Conservation (phyloP, 2,329 filamentous ascomycete species). For the Paracorniculantispora psalliotae region DNA sequence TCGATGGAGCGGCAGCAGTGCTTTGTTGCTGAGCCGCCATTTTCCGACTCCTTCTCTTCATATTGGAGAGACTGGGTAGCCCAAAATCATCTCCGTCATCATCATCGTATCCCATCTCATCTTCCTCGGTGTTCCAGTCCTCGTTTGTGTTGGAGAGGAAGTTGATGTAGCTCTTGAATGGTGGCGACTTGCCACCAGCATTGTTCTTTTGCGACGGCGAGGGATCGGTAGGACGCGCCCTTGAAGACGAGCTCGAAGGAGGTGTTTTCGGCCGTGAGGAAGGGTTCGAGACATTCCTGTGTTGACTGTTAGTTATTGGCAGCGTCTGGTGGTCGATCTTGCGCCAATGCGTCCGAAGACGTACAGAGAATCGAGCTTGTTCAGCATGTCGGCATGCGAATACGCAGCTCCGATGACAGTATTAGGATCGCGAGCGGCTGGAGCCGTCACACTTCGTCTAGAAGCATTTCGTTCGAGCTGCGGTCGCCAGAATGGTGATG, state of each 20-base stretch:
- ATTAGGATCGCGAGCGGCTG: constrained; percentile 51
- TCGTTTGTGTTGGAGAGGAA: constrained; percentile 78
- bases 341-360: constrained; percentile 22
- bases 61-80: constrained; percentile 84
- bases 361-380: constrained; percentile 70
- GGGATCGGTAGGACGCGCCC: constrained; percentile 46
- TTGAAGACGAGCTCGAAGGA: constrained; percentile 53
- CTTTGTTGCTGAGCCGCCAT: constrained; percentile 41
- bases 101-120: constrained; percentile 77
- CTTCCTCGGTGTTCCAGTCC: constrained; percentile 74
- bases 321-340: not conserved
- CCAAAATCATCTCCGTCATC: constrained; percentile 95
- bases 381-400: constrained; percentile 91
- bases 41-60: constrained; percentile 66
- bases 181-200: constrained; percentile 54
- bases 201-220: constrained; percentile 51
- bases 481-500: constrained; percentile 83
- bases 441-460: constrained; percentile 42
- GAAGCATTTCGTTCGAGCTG: constrained; percentile 48
- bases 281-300: constrained; percentile 54
- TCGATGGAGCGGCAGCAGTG: constrained; percentile 29
- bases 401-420: constrained; percentile 92
- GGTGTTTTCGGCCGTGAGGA: constrained; percentile 71
- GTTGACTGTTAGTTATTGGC: constrained; percentile 15
- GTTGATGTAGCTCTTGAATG: constrained; percentile 70